Evolutionary conservation across 495 filamentous ascomycete species (phyloP).

Genomic region (Astrothelium subdiscretum): DNA sequence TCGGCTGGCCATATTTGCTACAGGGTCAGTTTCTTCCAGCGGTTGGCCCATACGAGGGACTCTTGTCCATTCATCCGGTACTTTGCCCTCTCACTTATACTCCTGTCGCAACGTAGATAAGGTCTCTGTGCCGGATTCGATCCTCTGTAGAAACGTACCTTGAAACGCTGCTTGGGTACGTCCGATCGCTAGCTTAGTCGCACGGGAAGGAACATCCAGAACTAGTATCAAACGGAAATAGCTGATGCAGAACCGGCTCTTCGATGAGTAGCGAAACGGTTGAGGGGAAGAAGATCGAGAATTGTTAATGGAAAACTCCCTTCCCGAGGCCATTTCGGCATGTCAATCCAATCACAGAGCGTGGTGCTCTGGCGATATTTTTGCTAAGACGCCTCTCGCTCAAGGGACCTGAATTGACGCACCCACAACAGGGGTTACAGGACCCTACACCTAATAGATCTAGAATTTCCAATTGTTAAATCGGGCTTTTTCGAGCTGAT

Average conservation of each 20-base stretch:
- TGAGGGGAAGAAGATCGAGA: not conserved
- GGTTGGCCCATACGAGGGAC: not conserved
- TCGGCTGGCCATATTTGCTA: slow-evolving; percentile 1
- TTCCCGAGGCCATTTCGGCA: not conserved
- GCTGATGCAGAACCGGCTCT: not conserved
- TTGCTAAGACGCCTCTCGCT: not conserved
- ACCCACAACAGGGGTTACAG: no score
- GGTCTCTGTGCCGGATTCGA: not conserved
- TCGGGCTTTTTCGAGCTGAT: not conserved
- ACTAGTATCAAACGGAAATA: not conserved
- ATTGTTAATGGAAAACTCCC: not conserved
- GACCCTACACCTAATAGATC: no score
- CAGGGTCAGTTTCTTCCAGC: not conserved
- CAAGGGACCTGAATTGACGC: not conserved
- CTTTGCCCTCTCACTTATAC: not conserved
- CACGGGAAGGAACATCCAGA: not conserved
- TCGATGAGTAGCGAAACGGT: not conserved
- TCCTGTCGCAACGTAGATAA: not conserved
- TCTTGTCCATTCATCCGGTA: not conserved
- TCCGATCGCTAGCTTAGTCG: not conserved
- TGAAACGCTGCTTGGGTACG: not conserved
- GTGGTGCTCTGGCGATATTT: not conserved
- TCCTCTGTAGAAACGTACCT: not conserved
- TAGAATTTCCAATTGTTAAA: no score
- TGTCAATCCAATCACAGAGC: not conserved